Evolutionary conservation across 805 yeast species (phyloP).

Genomic region (Alloascoidea hylecoeti): DNA sequence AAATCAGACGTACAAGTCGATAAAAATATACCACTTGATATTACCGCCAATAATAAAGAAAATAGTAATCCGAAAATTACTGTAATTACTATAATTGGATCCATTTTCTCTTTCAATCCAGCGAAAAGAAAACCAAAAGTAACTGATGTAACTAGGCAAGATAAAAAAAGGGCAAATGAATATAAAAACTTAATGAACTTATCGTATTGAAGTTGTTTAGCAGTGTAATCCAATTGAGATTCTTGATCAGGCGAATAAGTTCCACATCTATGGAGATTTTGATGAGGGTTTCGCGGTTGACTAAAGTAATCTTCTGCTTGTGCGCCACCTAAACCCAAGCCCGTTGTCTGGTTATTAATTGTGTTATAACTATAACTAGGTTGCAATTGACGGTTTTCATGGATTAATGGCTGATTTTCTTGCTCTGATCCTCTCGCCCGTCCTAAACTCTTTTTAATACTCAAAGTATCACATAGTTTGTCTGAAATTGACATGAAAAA

Average conservation of each 20-base stretch:
- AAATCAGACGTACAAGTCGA: constrained; percentile 20
- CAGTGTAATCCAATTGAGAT: no score
- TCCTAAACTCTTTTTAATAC: neutral
- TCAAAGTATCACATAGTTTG: constrained; percentile 6
- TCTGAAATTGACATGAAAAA: constrained; percentile 15
- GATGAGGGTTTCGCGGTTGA: no score
- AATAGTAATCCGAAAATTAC: constrained; percentile 26
- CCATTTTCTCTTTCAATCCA: constrained; percentile 8
- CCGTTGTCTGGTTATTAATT: no score
- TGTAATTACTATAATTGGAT: constrained; percentile 14
- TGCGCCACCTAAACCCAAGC: no score
- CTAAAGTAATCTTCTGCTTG: no score
- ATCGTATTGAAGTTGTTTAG: constrained; percentile 20
- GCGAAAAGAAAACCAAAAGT: constrained; percentile 26
- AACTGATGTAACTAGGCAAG: constrained; percentile 27
- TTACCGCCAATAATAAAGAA: constrained; percentile 25
- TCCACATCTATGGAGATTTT: no score
- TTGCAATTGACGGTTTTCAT: no score
- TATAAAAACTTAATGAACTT: constrained; percentile 29
- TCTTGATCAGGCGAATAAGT: no score
- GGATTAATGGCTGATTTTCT: no score
- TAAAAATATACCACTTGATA: constrained; percentile 30
- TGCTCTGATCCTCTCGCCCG: constrained; percentile 3
- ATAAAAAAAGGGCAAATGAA: constrained; percentile 20
- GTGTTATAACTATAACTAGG: no score